These are phyloP conservation scores for Zasmidium angulare DNA, from an alignment of 2,329 filamentous ascomycete genomes.

Conservation along the genomic window DNA sequence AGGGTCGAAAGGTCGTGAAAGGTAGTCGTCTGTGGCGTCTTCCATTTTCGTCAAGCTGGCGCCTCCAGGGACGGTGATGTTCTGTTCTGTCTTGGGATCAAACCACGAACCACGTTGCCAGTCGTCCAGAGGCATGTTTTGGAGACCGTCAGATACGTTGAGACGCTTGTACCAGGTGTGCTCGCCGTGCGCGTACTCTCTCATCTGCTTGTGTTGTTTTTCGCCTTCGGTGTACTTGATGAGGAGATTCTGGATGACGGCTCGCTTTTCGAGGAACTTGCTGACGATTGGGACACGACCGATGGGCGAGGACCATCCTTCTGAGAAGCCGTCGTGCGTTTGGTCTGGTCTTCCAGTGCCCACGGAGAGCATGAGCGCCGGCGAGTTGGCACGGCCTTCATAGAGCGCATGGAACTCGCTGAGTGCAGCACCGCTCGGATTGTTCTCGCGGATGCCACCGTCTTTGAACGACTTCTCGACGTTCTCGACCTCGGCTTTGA, in stretches of 20 bases:
- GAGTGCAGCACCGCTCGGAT: slow-evolving; percentile 49
- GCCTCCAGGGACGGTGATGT: slow-evolving; percentile 38
- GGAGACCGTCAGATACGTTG: slow-evolving; percentile 47
- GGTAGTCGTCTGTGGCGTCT: slow-evolving; percentile 41
- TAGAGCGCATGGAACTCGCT: slow-evolving; percentile 49
- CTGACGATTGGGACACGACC: slow-evolving; percentile 42
- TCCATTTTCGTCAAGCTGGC: slow-evolving; percentile 48
- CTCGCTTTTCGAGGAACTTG: slow-evolving; percentile 50
- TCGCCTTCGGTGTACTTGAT: slow-evolving; percentile 56
- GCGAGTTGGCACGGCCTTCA: slow-evolving; percentile 41
- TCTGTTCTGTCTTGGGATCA: slow-evolving; percentile 15
- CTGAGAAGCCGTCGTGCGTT: slow-evolving; percentile 47
- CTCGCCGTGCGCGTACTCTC: slow-evolving; percentile 47
- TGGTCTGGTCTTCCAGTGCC: slow-evolving; percentile 49
- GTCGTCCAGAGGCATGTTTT: slow-evolving; percentile 48
- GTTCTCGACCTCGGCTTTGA: slow-evolving; percentile 45
- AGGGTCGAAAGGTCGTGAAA: slow-evolving; percentile 39
- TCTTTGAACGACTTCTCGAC: slow-evolving; percentile 48
- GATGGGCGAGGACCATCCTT: slow-evolving; percentile 47
- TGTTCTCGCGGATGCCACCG: slow-evolving; percentile 53
- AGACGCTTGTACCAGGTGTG: slow-evolving; percentile 53
- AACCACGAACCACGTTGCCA: slow-evolving; percentile 46
- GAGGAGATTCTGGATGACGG: slow-evolving; percentile 50
- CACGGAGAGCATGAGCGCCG: slow-evolving; percentile 47
- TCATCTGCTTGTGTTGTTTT: slow-evolving; percentile 48